Evolutionary conservation across 306 rosid species (phyloP).

Genomic region (Cucurbita argyrosperma): DNA sequence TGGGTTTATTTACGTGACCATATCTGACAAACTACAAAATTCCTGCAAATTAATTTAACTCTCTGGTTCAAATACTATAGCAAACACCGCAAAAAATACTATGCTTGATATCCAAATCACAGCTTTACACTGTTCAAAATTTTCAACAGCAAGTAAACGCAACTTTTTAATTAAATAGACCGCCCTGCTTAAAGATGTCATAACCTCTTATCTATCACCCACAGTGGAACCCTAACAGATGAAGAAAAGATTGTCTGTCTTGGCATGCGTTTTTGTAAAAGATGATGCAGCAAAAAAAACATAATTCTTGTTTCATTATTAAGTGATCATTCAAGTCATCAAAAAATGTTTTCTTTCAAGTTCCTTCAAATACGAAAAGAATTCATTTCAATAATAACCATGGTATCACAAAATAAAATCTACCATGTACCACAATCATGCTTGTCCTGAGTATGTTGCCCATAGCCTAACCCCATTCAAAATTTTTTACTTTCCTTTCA

Average conservation of each 20-base stretch:
- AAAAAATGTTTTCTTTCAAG: neutral
- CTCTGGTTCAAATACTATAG: neutral
- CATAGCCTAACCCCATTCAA: too few species aligned
- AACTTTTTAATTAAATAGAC: neutral
- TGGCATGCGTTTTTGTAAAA: neutral
- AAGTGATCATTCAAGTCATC: neutral
- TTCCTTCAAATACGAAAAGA: neutral
- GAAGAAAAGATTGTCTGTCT: neutral
- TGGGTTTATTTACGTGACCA: neutral
- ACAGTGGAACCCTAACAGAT: neutral
- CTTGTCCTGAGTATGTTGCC: too few species aligned
- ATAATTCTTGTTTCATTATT: neutral
- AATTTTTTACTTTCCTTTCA: too few species aligned
- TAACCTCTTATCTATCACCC: neutral
- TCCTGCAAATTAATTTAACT: neutral
- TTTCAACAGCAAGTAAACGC: neutral
- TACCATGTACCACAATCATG: neutral
- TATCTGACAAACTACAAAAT: slow-evolving; percentile 1
- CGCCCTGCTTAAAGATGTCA: neutral
- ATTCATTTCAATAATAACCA: neutral
- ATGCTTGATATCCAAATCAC: neutral
- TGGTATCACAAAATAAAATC: neutral
- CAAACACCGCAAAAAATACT: neutral
- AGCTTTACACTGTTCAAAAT: neutral
- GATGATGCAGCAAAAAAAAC: neutral